Conservation (phyloP, 768 basidiomycete species). For the Rhodotorula sphaerocarpa region DNA sequence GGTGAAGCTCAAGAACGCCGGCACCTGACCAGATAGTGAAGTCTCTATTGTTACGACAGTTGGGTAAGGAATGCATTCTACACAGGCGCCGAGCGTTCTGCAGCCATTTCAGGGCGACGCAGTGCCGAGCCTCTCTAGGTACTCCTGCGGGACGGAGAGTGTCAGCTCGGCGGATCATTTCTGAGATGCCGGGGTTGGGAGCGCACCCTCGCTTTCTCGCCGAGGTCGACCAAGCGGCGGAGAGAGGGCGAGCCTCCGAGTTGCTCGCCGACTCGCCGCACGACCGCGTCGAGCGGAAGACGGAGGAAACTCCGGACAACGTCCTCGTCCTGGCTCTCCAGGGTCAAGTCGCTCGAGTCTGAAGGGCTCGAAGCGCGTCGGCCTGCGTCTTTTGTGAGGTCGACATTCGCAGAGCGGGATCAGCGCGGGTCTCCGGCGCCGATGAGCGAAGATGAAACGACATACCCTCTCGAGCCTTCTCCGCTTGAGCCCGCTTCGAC, state of each 20-base stretch:
- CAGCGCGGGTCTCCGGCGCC: not conserved
- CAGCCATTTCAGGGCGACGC: too few species aligned
- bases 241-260: conserved; percentile 14
- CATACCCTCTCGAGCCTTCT: too few species aligned
- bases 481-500: too few species aligned
- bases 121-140: conserved; percentile 1
- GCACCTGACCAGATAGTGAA: too few species aligned
- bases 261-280: not conserved
- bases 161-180: not conserved
- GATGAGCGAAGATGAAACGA: not conserved
- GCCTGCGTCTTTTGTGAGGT: too few species aligned
- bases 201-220: conserved; percentile 21
- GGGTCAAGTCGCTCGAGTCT: not conserved
- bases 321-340: conserved; percentile 9
- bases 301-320: conserved; percentile 13
- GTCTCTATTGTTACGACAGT: too few species aligned
- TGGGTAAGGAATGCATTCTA: too few species aligned
- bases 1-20: too few species aligned
- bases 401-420: too few species aligned
- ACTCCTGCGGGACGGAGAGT: not conserved
- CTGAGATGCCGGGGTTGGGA: too few species aligned
- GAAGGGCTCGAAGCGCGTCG: too few species aligned
- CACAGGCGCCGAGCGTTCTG: too few species aligned
- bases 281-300: conserved; percentile 22
- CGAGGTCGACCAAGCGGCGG: conserved; percentile 19